Base-by-base conservation (phyloP, 345 rosid genomes). In the Limnanthes douglasii region DNA sequence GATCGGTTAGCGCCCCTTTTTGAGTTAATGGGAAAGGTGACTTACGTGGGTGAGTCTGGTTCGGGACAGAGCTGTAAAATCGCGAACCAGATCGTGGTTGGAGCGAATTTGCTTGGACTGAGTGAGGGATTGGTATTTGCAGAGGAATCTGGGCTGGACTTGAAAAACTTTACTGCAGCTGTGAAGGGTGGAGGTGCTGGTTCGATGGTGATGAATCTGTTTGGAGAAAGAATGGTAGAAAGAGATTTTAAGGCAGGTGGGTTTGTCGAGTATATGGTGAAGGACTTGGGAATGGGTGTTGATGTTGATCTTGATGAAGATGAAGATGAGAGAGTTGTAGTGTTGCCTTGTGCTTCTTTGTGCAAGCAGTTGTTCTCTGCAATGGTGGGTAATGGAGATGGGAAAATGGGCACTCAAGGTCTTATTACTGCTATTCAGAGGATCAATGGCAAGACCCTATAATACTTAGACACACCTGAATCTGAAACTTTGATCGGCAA, bases 301-400 rank as follows among this genome's bases (percentile, higher is more conserved):
- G 62, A 69, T 59, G 49, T 51, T 10, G 63, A 61, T 27, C n/a
- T n/a, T n/a, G n/a, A n/a, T n/a, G 72, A 72, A 56, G 75, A 54
- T 26, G 56, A 38, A 1, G 78, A 60, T 10, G 68, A 43, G 27
- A 60, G 50, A 21, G 66, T 53, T 12, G 55, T 26, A 5, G 64
- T 67, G 3, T 36, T 71, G 67, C 82, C 86, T 1, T 85, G 93
- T 0, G 75, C 93, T 50, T 79, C 88, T 24, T 21, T 82, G 66
- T 47, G 60, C 17, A 86, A 86, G 58, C 94, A 82, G 54, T 28
- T 82, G 53, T 78, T 82, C 50, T 38, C 68, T 3, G 78, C 65
- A 4, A 86, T 86, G 97, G 84, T 82, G 37, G 88, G 82, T 3
- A 71, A 75, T 40, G 93, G 88, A 5, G 85, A 82, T 47, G 72